Evolutionary conservation across 176 grass and related monocot species (phyloP).

Genomic region (Bonia amplexicaulis): DNA sequence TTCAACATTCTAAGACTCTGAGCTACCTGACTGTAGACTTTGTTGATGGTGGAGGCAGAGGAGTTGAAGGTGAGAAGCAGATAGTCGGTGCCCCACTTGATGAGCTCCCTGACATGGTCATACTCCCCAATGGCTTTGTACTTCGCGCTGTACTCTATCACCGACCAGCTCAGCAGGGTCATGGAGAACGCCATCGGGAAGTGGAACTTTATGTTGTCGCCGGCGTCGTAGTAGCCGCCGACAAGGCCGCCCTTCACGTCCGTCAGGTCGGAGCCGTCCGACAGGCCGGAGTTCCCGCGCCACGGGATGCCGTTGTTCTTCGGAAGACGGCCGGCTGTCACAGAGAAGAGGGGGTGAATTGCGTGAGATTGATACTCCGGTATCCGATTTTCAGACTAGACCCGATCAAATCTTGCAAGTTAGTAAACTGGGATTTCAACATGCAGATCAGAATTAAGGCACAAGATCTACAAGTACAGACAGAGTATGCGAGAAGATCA

Average conservation of each 20-base stretch:
- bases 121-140: slow-evolving; percentile 95
- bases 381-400: background rate
- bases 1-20: background rate
- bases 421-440: background rate
- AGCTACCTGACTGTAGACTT: slow-evolving; percentile 75
- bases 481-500: background rate
- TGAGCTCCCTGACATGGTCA: slow-evolving; percentile 81
- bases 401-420: no score
- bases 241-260: slow-evolving; percentile 83
- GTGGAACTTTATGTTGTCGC: slow-evolving; percentile 98
- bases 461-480: background rate
- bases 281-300: slow-evolving; percentile 68
- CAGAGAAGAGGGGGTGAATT: background rate
- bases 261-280: slow-evolving; percentile 44
- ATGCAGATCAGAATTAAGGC: background rate
- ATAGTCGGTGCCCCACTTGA: slow-evolving; percentile 96
- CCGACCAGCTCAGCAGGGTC: slow-evolving; percentile 95
- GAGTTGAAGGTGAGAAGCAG: slow-evolving; percentile 92
- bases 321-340: slow-evolving; percentile 71
- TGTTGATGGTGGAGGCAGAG: slow-evolving; percentile 58
- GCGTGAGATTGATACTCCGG: background rate
- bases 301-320: slow-evolving; percentile 88
- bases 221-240: slow-evolving; percentile 94
- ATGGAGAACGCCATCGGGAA: slow-evolving; percentile 98
- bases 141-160: slow-evolving; percentile 77